These are phyloP conservation scores for Boletus insuetus DNA, from an alignment of 768 basidiomycete genomes.

Conservation along the genomic window DNA sequence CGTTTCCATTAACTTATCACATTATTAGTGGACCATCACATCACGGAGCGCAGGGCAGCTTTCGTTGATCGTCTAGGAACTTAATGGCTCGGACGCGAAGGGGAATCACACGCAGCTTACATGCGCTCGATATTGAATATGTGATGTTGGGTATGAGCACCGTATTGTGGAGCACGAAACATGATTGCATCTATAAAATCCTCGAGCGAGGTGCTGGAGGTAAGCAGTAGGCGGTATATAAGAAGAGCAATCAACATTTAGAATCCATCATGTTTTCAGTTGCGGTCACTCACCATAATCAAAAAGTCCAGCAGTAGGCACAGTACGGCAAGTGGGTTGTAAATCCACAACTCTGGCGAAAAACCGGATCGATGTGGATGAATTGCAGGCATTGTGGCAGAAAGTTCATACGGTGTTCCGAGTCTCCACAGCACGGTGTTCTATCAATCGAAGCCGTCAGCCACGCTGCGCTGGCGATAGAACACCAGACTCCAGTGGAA, in stretches of 20 bases:
- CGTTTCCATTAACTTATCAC: conserved; percentile 16
- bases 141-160: too few species aligned
- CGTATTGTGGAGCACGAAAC: too few species aligned
- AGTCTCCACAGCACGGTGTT: too few species aligned
- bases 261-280: too few species aligned
- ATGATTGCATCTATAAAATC: neutral
- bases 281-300: too few species aligned
- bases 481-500: neutral
- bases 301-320: too few species aligned
- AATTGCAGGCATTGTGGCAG: neutral
- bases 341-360: too few species aligned
- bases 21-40: neutral
- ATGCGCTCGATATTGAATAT: neutral
- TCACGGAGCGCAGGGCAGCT: neutral
- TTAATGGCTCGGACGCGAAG: neutral
- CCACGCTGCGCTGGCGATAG: neutral
- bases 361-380: neutral
- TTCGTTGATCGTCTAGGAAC: neutral
- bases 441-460: too few species aligned
- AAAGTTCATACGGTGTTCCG: neutral
- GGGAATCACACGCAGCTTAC: neutral
- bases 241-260: neutral
- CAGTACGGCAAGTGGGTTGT: too few species aligned
- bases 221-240: neutral
- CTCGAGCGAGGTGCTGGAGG: neutral